Evolutionary conservation across 2,329 filamentous ascomycete species (phyloP).

Genomic region (Atkinsonella hypoxylon): DNA sequence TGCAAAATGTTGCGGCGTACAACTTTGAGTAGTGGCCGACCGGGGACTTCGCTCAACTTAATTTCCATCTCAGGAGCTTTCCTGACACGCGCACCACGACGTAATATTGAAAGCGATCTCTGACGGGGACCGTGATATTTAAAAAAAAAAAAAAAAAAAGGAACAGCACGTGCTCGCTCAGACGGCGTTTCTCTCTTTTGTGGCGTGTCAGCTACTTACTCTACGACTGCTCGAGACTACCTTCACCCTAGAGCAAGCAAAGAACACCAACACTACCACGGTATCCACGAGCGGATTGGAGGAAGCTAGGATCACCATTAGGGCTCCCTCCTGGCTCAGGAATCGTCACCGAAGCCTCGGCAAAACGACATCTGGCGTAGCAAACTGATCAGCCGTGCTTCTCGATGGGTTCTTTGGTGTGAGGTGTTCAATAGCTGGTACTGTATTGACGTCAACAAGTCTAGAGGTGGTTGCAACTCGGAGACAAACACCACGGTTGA

Average conservation of each 20-base stretch:
- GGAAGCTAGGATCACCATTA: background rate
- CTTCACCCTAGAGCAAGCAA: background rate
- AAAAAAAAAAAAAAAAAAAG: background rate
- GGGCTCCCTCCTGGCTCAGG: background rate
- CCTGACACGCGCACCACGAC: background rate
- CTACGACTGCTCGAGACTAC: background rate
- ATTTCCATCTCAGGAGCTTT: background rate
- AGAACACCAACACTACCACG: background rate
- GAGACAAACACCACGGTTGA: background rate
- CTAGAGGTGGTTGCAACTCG: background rate
- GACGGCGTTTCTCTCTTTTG: background rate
- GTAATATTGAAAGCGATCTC: background rate
- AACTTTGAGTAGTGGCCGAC: background rate
- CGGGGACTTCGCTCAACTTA: background rate
- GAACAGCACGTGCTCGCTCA: background rate
- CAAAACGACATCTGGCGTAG: background rate
- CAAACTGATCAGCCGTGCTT: background rate
- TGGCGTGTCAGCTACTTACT: background rate
- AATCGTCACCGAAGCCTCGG: background rate
- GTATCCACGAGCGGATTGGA: background rate
- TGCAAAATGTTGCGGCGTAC: slow-evolving; percentile 11
- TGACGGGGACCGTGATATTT: too few relatives aligned
- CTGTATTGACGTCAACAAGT: background rate
- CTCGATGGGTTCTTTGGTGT: background rate
- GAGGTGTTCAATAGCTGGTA: background rate